A percentile compares a stretch with the other conserved stretches of the same genome.
phyloP scores from a whole-genome alignment of 805 yeast species.

The Schizosaccharomyces japonicus region DNA sequence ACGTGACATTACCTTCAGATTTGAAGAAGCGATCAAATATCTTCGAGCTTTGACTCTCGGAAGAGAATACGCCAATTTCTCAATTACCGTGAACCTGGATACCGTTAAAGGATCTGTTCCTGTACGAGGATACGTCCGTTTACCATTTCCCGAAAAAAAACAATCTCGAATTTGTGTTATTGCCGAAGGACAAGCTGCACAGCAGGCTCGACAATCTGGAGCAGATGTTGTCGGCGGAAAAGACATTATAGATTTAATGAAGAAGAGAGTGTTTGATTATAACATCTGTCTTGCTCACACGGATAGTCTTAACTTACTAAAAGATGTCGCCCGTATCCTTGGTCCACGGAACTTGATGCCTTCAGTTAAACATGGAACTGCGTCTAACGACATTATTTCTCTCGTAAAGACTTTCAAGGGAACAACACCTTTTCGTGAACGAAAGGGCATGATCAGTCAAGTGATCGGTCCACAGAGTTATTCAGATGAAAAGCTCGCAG shows the following conservation, averaged over 20 bases:
- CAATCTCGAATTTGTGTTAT: conserved; percentile 21
- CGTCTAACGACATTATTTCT: conserved; percentile 14
- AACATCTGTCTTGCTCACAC: conserved; percentile 72
- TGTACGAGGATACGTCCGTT: background rate
- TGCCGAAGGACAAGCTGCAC: conserved; percentile 26
- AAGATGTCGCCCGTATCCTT: conserved; percentile 48
- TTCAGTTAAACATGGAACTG: conserved; percentile 62
- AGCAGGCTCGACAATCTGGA: conserved; percentile 32
- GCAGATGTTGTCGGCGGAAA: conserved; percentile 49
- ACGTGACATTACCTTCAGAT: no score
- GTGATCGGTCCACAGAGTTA: no score
- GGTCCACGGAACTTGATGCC: conserved; percentile 89
- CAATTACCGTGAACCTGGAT: background rate
- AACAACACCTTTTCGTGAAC: background rate
- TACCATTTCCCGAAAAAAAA: background rate
- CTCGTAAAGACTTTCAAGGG: background rate
- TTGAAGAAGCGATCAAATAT: background rate
- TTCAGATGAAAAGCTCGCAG: no score
- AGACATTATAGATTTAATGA: conserved; percentile 40
- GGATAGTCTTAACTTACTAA: conserved; percentile 39
- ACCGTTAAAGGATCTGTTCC: background rate
- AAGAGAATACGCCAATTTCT: no score
- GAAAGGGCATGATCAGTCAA: no score
- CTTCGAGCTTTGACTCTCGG: background rate
- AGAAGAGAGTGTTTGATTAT: conserved; percentile 30